Evolutionary conservation across 176 grass and related monocot genomes (phyloP).

Genomic region (Urochloa ruziziensis): DNA sequence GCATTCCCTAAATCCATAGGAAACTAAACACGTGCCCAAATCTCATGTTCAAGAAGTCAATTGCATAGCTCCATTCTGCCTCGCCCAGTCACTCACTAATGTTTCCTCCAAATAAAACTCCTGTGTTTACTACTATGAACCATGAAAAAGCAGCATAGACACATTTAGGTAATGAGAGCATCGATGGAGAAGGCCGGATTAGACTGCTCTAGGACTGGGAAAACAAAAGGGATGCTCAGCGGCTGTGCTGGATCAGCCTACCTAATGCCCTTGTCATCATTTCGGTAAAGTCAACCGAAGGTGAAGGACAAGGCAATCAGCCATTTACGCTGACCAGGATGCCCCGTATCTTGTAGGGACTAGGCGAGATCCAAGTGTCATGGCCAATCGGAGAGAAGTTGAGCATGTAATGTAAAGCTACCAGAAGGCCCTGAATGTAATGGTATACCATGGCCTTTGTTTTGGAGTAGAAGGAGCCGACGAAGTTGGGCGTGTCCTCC

Average conservation of each 20-base stretch:
- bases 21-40: no score
- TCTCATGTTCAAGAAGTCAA: no score
- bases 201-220: no score
- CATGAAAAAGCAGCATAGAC: no score
- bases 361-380: constrained; percentile 13
- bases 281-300: not conserved
- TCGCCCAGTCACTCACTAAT: no score
- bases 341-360: constrained; percentile 3
- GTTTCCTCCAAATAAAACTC: no score
- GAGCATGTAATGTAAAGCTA: not conserved
- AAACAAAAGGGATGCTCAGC: no score
- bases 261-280: no score
- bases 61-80: no score
- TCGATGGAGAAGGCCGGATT: not conserved
- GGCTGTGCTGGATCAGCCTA: no score
- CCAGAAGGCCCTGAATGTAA: not conserved
- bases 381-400: not conserved
- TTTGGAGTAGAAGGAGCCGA: constrained; percentile 87
- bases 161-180: not conserved
- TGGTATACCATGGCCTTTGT: constrained; percentile 84
- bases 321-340: not conserved
- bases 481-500: constrained; percentile 82
- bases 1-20: no score
- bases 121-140: no score
- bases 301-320: not conserved